Evolutionary conservation across 805 yeast species (phyloP), one percentile per base, ranked within the genome.

Genomic region (Peterozyma xylosa): DNA sequence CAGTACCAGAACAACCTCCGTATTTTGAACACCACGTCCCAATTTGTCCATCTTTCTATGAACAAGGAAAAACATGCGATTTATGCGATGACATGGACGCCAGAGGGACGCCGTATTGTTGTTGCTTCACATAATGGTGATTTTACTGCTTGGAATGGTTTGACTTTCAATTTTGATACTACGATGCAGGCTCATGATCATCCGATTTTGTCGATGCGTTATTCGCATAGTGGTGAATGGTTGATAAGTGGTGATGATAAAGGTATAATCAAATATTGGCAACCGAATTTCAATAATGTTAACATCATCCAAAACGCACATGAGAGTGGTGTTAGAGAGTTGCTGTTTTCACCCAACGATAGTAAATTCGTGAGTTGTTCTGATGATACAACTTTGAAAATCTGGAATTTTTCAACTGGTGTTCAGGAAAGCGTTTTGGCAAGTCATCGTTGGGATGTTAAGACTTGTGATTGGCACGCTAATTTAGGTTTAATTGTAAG

Each of bases 371-470:
- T 89, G n/a, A 86, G 96, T 1, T 86, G 95, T 51, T 85, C 95
- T 15, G 99, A 93, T 64, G 99, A 93, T 62, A 84, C 88, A 42
- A 74, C 83, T 5, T 68, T 91, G 48, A 95, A 93, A 59, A 82
- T 93, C 34, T 93, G 98, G 97, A 87, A 90, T 63, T 93, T 93
- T 64, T 83, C 86, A 57, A 86, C 84, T 56, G 93, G 93, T 33
- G 68, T 74, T 46, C 93, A 87, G 53, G 99, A 93, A 58, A 66
- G 86, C 39, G 71, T 78, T 0, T 68, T 93, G 43, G 73, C 80
- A 18, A 98, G 98, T 2, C 99, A 93, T 64, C 96, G 95, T 60
- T 93, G 99, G 99, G 99, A 93, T 63, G 97, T 93, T 17, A 93
- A 93, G 59, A 80, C 90, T 43, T 86, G 95, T 43, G 98, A 93